Base-by-base conservation (phyloP, 768 basidiomycete genomes). In the Suillus cothurnatus region DNA sequence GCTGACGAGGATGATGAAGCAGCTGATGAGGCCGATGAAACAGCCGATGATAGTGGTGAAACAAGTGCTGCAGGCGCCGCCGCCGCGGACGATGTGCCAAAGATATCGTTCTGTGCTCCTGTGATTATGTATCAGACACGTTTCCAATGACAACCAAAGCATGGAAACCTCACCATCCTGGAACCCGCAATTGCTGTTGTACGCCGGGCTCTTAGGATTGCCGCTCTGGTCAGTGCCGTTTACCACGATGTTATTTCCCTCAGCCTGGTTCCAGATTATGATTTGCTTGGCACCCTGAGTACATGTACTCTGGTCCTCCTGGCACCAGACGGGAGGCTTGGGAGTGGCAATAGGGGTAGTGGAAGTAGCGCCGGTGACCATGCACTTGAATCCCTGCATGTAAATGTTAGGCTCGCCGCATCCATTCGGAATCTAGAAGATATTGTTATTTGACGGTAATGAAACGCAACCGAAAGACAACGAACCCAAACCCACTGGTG, bases 401-500 rank as follows among this genome's bases (percentile, higher is more conserved):
- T 83, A 86, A 69, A 86, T 85, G 73, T 86, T 86, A 7, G 84
- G 81, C 67, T 83, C 71, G 31, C 85, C 85, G 66, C 85, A 86
- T 14, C 84, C 82, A 41, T 71, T 57, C 7, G 66, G 66, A 34
- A 67, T 67, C 66, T 67, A 26, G n/a, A 56, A 36, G 52, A 39
- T 15, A 11, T 12, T 32, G 47, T 39, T 23, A 57, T 36, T 45
- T 32, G 8, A 26, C 47, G 64, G 39, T 43, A 26, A 55, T 26
- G 39, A 21, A 41, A 34, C 11, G 53, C 19, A 59, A 14, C 52
- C 26, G 32, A 59, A n/a, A 38, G 15, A 55, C 31, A 41, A 66
- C 76, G 38, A 66, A 85, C 82, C 85, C 85, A 86, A 55, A 81
- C 82, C 84, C 84, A 86, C 83, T 85, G 67, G 11, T 60, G 12